These are phyloP conservation scores for Lactarius hatsudake DNA, from an alignment of 768 basidiomycete species.

Conservation along the genomic window DNA sequence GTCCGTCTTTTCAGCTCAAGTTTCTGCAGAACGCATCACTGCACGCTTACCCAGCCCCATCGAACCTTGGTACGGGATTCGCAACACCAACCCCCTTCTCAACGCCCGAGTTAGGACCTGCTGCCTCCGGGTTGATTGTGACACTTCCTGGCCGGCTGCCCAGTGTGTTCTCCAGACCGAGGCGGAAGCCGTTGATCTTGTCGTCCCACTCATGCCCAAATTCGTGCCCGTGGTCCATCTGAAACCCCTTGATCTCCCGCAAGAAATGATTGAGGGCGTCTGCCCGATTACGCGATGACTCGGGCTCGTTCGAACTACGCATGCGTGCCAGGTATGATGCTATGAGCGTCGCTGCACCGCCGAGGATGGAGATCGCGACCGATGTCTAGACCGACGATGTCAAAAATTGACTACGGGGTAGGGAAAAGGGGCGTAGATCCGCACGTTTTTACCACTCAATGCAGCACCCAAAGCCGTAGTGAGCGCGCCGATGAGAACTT, in stretches of 20 bases:
- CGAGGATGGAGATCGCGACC: constrained; percentile 42
- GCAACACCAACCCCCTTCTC: too few species aligned
- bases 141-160: constrained; percentile 37
- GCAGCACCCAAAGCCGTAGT: constrained; percentile 32
- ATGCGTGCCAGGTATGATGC: constrained; percentile 73
- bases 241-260: constrained; percentile 56
- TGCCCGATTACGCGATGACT: constrained; percentile 50
- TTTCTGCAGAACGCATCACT: too few species aligned
- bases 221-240: constrained; percentile 51
- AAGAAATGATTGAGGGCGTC: constrained; percentile 67
- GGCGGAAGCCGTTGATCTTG: constrained; percentile 36
- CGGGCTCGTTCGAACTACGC: constrained; percentile 69
- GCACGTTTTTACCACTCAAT: constrained; percentile 27
- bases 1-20: too few species aligned
- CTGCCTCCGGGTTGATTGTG: neutral
- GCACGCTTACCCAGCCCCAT: too few species aligned
- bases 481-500: constrained; percentile 33
- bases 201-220: constrained; percentile 38
- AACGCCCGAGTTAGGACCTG: too few species aligned
- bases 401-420: neutral
- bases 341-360: constrained; percentile 63
- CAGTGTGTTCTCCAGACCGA: constrained; percentile 47
- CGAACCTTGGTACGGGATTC: too few species aligned
- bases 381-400: constrained; percentile 29
- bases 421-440: neutral